Evolutionary conservation across 805 yeast species (phyloP).

Genomic region (Saccharomycopsis synnaedendra): DNA sequence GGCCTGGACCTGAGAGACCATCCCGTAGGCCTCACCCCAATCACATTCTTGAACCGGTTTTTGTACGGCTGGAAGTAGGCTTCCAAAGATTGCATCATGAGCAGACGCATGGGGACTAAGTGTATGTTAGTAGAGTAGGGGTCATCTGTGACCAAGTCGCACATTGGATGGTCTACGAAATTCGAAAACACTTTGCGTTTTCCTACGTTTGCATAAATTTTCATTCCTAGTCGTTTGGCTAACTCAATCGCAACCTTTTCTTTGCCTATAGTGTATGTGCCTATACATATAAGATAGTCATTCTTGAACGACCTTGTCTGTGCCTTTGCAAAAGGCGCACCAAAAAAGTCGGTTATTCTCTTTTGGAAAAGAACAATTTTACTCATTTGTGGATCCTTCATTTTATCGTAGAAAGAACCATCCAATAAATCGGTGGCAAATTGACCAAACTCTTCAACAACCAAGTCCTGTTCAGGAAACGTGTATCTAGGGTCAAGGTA

Average conservation of each 20-base stretch:
- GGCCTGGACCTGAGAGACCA: conserved; percentile 50
- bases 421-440: conserved; percentile 29
- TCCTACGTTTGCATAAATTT: conserved; percentile 39
- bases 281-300: conserved; percentile 53
- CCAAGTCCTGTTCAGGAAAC: conserved; percentile 69
- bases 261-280: conserved; percentile 89
- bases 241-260: conserved; percentile 69
- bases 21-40: conserved; percentile 84
- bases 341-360: conserved; percentile 28
- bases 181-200: conserved; percentile 36
- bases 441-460: conserved; percentile 47
- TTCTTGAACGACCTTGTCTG: conserved; percentile 14
- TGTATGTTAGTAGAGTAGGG: conserved; percentile 50
- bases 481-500: conserved; percentile 64
- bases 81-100: conserved; percentile 22
- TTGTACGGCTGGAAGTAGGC: conserved; percentile 38
- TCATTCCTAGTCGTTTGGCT: conserved; percentile 39
- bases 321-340: neutral
- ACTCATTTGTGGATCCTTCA: conserved; percentile 8
- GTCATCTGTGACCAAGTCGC: conserved; percentile 26
- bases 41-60: conserved; percentile 41
- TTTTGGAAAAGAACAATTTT: conserved; percentile 12
- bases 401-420: conserved; percentile 16
- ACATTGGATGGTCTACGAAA: conserved; percentile 21
- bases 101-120: conserved; percentile 48